phyloP scores from a whole-genome alignment of 2,329 filamentous ascomycete species.

The Teratosphaeriaceae sp. region DNA sequence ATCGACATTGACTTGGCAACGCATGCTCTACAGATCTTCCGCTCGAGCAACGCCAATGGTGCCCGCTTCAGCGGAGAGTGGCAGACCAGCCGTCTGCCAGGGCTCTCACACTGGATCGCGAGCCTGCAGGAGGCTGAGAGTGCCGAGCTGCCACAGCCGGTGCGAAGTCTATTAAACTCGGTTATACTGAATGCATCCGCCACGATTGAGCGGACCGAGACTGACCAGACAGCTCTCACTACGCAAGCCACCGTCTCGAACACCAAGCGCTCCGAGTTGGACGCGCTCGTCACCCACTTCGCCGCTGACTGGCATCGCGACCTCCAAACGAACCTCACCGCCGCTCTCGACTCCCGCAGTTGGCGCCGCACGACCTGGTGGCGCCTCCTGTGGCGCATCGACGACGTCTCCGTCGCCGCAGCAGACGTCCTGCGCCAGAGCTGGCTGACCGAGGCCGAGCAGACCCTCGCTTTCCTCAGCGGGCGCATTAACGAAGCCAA shows the following conservation, averaged over 20 bases:
- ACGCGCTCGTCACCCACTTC: slow-evolving; percentile 60
- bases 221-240: slow-evolving; percentile 37
- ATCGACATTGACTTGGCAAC: slow-evolving; percentile 60
- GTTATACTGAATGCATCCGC: slow-evolving; percentile 52
- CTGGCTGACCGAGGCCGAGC: slow-evolving; percentile 74
- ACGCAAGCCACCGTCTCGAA: slow-evolving; percentile 34
- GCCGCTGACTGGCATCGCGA: slow-evolving; percentile 75
- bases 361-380: slow-evolving; percentile 87
- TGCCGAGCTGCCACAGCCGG: slow-evolving; percentile 53
- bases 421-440: slow-evolving; percentile 68
- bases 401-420: slow-evolving; percentile 80
- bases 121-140: slow-evolving; percentile 24
- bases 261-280: slow-evolving; percentile 45
- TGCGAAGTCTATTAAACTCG: slow-evolving; percentile 61
- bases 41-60: slow-evolving; percentile 27
- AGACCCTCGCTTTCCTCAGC: slow-evolving; percentile 72
- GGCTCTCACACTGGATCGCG: slow-evolving; percentile 21
- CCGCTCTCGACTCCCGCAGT: slow-evolving; percentile 65
- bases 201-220: slow-evolving; percentile 37
- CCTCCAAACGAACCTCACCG: slow-evolving; percentile 70
- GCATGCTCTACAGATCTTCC: slow-evolving; percentile 49
- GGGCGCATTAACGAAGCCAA: slow-evolving; percentile 66
- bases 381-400: slow-evolving; percentile 91
- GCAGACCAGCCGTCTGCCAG: slow-evolving; percentile 26
- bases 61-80: slow-evolving; percentile 29